Conservation (phyloP, 2,329 filamentous ascomycete genomes). For the Raffaelea deltoideospora region DNA sequence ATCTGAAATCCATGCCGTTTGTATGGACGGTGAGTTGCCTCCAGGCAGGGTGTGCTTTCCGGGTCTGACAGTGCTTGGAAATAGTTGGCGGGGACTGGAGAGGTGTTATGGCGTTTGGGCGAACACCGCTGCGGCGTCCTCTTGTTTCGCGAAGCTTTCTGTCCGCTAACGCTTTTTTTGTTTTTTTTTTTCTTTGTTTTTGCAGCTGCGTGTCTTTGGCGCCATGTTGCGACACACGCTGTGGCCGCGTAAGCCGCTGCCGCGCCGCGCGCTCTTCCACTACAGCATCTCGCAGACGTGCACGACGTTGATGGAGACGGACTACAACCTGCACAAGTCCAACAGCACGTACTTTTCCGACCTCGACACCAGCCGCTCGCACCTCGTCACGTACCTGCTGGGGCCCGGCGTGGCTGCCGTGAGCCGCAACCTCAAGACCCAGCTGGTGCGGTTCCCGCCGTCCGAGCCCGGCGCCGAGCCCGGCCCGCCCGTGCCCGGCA, state of each 20-base stretch:
- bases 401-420: conserved; percentile 40
- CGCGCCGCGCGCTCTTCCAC: conserved; percentile 20
- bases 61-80: too few relatives aligned
- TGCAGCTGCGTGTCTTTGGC: conserved; percentile 19
- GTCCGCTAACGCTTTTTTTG: not conserved
- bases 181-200: not conserved
- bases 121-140: too few relatives aligned
- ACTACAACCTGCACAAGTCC: conserved; percentile 25
- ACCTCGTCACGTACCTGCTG: conserved; percentile 58
- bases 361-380: conserved; percentile 68
- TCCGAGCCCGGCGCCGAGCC: too few relatives aligned
- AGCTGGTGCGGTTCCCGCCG: conserved; percentile 33
- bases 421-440: conserved; percentile 30
- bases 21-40: conserved; percentile 53
- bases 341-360: conserved; percentile 69
- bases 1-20: conserved; percentile 61
- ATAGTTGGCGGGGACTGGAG: too few relatives aligned
- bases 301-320: conserved; percentile 19
- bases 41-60: too few relatives aligned
- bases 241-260: conserved; percentile 12
- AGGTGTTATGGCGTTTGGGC: too few relatives aligned
- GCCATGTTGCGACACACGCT: conserved; percentile 18
- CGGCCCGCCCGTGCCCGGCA: conserved; percentile 31
- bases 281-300: conserved; percentile 16
- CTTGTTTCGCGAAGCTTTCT: too few relatives aligned